Conservation (phyloP, 2,329 filamentous ascomycete genomes). For the Arthrinium phaeospermum region DNA sequence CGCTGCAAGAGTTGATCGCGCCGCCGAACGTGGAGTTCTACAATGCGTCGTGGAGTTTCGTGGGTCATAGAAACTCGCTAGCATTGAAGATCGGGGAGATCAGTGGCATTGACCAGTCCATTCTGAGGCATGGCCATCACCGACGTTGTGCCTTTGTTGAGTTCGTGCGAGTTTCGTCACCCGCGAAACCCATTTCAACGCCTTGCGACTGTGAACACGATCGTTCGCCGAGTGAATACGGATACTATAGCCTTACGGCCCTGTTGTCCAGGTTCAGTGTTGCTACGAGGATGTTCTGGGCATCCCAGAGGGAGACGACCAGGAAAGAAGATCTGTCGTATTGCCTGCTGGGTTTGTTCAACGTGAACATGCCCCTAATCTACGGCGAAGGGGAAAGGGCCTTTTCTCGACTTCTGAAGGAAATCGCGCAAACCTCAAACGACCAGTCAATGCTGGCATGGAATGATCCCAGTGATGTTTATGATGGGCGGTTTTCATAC, state of each 20-base stretch:
- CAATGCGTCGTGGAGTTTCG: neutral
- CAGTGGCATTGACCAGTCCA: neutral
- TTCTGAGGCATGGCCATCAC: neutral
- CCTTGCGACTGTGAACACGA: neutral
- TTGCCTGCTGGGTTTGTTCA: neutral
- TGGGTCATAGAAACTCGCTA: neutral
- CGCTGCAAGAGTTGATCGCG: neutral
- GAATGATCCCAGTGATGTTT: neutral
- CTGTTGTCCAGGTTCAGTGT: neutral
- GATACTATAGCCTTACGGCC: neutral
- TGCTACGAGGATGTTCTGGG: neutral
- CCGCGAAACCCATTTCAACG: neutral
- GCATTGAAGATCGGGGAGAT: neutral
- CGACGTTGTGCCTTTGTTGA: neutral
- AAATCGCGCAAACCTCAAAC: neutral
- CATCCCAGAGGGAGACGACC: neutral
- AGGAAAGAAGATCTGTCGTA: neutral
- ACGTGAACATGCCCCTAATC: neutral
- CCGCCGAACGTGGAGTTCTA: neutral
- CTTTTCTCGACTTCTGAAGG: neutral
- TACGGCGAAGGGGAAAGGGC: neutral
- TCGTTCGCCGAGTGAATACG: no score
- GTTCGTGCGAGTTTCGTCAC: no score
- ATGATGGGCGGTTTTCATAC: neutral
- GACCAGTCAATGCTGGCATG: neutral